Evolutionary conservation across 1,284 basidiomycete species (phyloP).

Genomic region (Heterobasidion parviporum): DNA sequence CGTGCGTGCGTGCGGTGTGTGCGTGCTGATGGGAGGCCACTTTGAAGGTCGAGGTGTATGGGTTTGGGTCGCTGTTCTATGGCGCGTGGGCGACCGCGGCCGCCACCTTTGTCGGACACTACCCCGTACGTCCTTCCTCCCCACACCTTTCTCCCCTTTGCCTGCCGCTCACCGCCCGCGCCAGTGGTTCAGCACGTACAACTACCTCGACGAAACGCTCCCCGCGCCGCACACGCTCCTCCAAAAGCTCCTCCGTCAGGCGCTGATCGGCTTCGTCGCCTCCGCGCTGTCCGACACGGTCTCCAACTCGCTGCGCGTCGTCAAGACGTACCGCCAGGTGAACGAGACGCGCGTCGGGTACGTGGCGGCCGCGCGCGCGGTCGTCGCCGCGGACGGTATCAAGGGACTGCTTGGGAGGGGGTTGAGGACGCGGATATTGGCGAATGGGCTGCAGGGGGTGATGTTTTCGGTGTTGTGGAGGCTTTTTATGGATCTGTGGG

Average conservation of each 20-base stretch:
- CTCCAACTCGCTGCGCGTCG: constrained; percentile 82
- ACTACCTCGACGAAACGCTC: constrained; percentile 60
- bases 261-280: constrained; percentile 81
- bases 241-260: constrained; percentile 64
- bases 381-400: constrained; percentile 59
- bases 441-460: constrained; percentile 81
- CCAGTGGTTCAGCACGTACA: constrained; percentile 79
- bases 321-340: constrained; percentile 90
- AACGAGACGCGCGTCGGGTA: constrained; percentile 75
- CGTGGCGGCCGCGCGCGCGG: constrained; percentile 53
- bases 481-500: constrained; percentile 76
- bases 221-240: constrained; percentile 46
- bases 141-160: neutral
- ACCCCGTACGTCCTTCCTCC: constrained; percentile 41
- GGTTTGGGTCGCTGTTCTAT: constrained; percentile 76
- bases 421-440: constrained; percentile 72
- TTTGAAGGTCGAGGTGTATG: constrained; percentile 59
- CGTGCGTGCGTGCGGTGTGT: neutral
- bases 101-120: constrained; percentile 88
- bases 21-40: neutral
- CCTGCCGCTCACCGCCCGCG: constrained; percentile 1
- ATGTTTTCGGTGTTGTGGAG: constrained; percentile 85
- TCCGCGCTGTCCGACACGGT: constrained; percentile 76
- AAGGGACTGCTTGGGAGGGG: constrained; percentile 73
- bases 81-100: constrained; percentile 84